Percentiles rank a stretch among this genome's conserved stretches.
Evolutionary conservation across 1,284 basidiomycete genomes (phyloP).

Genomic region (Hemileia vastatrix): DNA sequence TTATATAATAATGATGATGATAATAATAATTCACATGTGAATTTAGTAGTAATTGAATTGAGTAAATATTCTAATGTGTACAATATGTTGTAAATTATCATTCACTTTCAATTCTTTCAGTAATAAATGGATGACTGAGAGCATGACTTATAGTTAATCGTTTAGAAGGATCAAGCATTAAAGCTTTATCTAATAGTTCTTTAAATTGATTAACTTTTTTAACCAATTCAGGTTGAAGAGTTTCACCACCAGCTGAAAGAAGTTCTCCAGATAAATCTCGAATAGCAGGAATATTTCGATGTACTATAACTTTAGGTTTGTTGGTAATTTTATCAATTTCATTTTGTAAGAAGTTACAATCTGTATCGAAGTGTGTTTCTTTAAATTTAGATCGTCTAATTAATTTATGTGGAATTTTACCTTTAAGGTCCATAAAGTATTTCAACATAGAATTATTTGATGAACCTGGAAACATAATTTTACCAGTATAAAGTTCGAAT

Average conservation of each 20-base stretch:
- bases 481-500: constrained; percentile 94
- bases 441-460: constrained; percentile 98
- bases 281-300: constrained; percentile 44
- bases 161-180: constrained; percentile 73
- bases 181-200: constrained; percentile 84
- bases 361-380: constrained; percentile 83
- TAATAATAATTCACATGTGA: too few relatives aligned
- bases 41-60: too few relatives aligned
- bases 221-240: constrained; percentile 88
- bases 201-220: too few relatives aligned
- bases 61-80: too few relatives aligned
- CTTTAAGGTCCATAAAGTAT: constrained; percentile 96
- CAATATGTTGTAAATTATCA: too few relatives aligned
- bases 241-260: constrained; percentile 64
- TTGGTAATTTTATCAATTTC: too few relatives aligned
- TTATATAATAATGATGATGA: too few relatives aligned
- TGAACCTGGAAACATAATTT: constrained; percentile 91
- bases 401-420: constrained; percentile 82
- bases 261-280: constrained; percentile 58
- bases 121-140: too few relatives aligned
- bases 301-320: constrained; percentile 65
- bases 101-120: too few relatives aligned
- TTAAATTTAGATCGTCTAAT: constrained; percentile 89
- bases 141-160: constrained; percentile 79
- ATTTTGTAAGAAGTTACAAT: too few relatives aligned